Evolutionary conservation across 2,329 filamentous ascomycete genomes (phyloP).

Genomic region (Aspergillus pseudoterreus): DNA sequence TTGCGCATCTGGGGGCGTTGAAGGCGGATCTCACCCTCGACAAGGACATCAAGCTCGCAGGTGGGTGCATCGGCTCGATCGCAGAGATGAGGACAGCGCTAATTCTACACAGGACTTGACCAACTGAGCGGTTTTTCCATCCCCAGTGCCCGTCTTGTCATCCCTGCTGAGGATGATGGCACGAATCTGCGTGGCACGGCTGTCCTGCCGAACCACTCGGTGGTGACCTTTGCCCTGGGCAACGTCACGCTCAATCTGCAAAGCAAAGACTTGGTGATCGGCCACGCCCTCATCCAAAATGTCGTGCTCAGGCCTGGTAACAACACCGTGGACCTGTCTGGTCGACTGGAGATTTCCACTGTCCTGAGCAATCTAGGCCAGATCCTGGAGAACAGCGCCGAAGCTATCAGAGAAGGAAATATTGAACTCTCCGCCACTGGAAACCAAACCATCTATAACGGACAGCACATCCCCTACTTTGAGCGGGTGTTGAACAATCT

Average conservation of each 20-base stretch:
- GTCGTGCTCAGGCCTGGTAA: constrained; percentile 43
- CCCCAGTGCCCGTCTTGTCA: constrained; percentile 33
- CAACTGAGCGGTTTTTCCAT: constrained; percentile 40
- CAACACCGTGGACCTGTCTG: constrained; percentile 30
- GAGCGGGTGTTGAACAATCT: constrained; percentile 44
- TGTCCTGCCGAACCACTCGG: constrained; percentile 45
- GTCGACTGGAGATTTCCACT: constrained; percentile 27
- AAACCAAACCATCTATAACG: constrained; percentile 42
- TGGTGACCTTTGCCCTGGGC: constrained; percentile 41
- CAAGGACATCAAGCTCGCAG: constrained; percentile 40
- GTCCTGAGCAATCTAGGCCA: constrained; percentile 42
- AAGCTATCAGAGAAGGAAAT: constrained; percentile 37
- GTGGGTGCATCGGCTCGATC: constrained; percentile 7
- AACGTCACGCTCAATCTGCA: constrained; percentile 47
- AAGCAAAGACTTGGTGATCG: constrained; percentile 40
- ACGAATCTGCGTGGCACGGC: constrained; percentile 44
- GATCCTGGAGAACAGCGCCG: constrained; percentile 38
- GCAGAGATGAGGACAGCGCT: background rate
- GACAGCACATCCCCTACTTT: constrained; percentile 43
- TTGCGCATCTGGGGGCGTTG: constrained; percentile 40
- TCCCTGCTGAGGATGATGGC: constrained; percentile 36
- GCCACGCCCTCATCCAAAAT: constrained; percentile 38
- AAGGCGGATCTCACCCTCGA: constrained; percentile 37
- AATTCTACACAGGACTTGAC: constrained; percentile 26
- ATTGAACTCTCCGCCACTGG: constrained; percentile 42